phyloP scores from a whole-genome alignment of 2,329 filamentous ascomycete genomes.

The Magnaporthales sp. region DNA sequence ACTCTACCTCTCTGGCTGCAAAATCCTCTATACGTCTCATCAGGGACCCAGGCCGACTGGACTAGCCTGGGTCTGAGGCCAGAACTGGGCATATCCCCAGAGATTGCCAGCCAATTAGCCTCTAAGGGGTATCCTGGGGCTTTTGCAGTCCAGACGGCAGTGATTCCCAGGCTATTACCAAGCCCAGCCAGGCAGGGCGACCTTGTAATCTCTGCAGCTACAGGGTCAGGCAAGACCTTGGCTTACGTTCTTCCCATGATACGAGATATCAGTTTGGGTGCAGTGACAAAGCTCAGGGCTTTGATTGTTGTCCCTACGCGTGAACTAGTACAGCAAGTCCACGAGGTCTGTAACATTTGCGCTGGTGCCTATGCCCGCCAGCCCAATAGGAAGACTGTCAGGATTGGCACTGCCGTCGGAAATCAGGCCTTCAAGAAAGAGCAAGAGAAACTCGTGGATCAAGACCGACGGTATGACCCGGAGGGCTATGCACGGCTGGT shows the following conservation, averaged over 20 bases:
- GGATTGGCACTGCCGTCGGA: constrained; percentile 75
- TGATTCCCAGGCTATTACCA: constrained; percentile 71
- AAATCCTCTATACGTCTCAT: constrained; percentile 60
- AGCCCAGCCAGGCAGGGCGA: constrained; percentile 60
- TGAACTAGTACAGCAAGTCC: constrained; percentile 81
- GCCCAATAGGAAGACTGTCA: constrained; percentile 53
- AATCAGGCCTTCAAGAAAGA: constrained; percentile 65
- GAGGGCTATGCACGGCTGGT: constrained; percentile 41
- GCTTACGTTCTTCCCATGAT: constrained; percentile 85
- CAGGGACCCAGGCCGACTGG: constrained; percentile 54
- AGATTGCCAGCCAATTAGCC: constrained; percentile 52
- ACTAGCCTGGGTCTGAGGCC: constrained; percentile 13
- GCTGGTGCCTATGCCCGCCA: constrained; percentile 48
- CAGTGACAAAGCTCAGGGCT: constrained; percentile 61
- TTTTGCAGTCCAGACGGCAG: constrained; percentile 70
- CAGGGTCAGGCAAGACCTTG: constrained; percentile 91
- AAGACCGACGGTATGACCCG: constrained; percentile 54
- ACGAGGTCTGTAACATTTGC: constrained; percentile 69
- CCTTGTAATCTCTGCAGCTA: constrained; percentile 83
- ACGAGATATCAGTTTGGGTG: constrained; percentile 58
- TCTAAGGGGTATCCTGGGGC: constrained; percentile 62
- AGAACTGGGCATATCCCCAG: constrained; percentile 51
- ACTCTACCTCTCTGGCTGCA: constrained; percentile 76
- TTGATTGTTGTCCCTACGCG: constrained; percentile 85
- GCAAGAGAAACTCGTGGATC: constrained; percentile 38